Evolutionary conservation across 805 yeast species (phyloP).

Genomic region (Grigorovia yakushimaensis): DNA sequence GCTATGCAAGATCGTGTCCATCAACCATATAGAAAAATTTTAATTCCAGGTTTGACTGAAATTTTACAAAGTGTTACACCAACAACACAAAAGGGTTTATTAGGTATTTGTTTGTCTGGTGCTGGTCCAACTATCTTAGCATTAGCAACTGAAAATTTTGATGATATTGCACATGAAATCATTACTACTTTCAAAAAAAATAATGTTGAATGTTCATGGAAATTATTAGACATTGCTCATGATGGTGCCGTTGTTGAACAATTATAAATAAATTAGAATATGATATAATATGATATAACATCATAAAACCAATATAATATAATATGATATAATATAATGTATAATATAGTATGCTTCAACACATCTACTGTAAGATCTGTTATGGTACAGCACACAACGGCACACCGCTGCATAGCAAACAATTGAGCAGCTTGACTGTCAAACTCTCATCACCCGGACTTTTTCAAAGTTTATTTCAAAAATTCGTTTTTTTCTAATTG

Average conservation of each 20-base stretch:
- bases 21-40: constrained; percentile 89
- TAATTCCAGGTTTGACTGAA: constrained; percentile 85
- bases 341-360: background rate
- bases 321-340: too few relatives aligned
- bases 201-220: constrained; percentile 68
- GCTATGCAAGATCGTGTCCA: constrained; percentile 96
- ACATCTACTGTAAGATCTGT: too few relatives aligned
- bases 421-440: too few relatives aligned
- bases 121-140: constrained; percentile 98
- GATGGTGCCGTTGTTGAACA: constrained; percentile 64
- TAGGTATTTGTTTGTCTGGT: constrained; percentile 93
- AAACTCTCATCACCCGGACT: background rate
- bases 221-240: constrained; percentile 71
- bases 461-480: background rate
- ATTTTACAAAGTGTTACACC: constrained; percentile 77
- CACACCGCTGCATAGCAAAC: too few relatives aligned
- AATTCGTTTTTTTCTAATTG: background rate
- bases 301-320: background rate
- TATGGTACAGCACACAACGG: too few relatives aligned
- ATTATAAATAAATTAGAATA: background rate
- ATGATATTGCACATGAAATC: constrained; percentile 69
- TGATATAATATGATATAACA: too few relatives aligned
- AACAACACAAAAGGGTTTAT: constrained; percentile 65
- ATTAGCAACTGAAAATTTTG: constrained; percentile 82
- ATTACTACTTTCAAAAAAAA: constrained; percentile 57